Percentiles rank a stretch among this genome's conserved stretches.
Conservation (phyloP, 257 asterid genomes). For the Craterostigma plantagineum region DNA sequence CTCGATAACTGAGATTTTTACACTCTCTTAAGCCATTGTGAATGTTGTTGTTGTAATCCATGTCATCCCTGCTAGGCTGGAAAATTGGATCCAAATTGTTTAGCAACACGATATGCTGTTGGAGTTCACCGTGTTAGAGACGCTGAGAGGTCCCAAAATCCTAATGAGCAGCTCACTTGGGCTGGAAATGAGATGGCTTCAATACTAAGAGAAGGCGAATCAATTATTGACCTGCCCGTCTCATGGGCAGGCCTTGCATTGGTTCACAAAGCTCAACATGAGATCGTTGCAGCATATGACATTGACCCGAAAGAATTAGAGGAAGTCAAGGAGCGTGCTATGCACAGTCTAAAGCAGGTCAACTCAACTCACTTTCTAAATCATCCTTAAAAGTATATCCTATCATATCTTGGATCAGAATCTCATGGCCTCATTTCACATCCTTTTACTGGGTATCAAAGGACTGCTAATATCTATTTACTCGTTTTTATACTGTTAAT, state of each 20-base stretch:
- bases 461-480: neutral
- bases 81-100: slow-evolving; percentile 88
- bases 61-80: slow-evolving; percentile 47
- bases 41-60: slow-evolving; percentile 9
- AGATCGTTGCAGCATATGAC: slow-evolving; percentile 82
- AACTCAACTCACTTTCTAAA: no score
- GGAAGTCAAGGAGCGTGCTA: slow-evolving; percentile 77
- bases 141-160: slow-evolving; percentile 92
- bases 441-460: no score
- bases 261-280: slow-evolving; percentile 92
- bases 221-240: slow-evolving; percentile 56
- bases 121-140: slow-evolving; percentile 86
- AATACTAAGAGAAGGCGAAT: slow-evolving; percentile 79
- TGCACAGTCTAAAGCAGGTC: slow-evolving; percentile 83
- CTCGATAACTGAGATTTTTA: slow-evolving; percentile 7
- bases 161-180: slow-evolving; percentile 86
- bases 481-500: slow-evolving; percentile 1
- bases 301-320: slow-evolving; percentile 50
- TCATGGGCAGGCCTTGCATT: slow-evolving; percentile 97
- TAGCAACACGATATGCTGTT: slow-evolving; percentile 83
- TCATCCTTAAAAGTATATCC: slow-evolving; percentile 3
- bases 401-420: no score
- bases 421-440: no score
- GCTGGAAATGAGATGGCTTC: slow-evolving; percentile 99
- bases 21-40: no score